A percentile compares a stretch with the other conserved stretches of the same genome.
These are phyloP conservation scores for Fusarium abutilonis DNA, from an alignment of 2,329 filamentous ascomycete genomes.

Conservation along the genomic window DNA sequence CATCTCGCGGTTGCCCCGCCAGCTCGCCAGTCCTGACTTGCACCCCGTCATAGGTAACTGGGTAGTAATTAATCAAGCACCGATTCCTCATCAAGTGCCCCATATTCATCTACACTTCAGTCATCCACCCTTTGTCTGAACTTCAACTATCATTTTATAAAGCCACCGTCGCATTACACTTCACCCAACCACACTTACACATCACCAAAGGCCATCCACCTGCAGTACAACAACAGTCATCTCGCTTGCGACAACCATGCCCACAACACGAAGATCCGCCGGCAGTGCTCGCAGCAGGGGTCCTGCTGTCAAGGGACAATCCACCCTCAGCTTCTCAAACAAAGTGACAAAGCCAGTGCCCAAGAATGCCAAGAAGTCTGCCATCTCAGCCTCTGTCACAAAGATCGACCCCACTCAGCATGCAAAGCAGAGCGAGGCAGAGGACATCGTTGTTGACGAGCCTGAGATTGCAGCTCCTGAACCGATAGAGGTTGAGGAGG, in stretches of 20 bases:
- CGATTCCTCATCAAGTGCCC: slow-evolving; percentile 14
- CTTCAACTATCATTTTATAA: not conserved
- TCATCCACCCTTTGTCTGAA: not conserved
- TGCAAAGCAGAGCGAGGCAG: slow-evolving; percentile 31
- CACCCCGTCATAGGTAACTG: slow-evolving; percentile 37
- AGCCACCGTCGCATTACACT: not conserved
- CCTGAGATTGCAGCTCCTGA: slow-evolving; percentile 27
- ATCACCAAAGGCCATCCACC: slow-evolving; percentile 7
- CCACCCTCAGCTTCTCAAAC: slow-evolving; percentile 65
- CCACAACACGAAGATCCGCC: slow-evolving; percentile 60
- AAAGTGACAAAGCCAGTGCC: slow-evolving; percentile 64
- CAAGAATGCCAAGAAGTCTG: slow-evolving; percentile 59
- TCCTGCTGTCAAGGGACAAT: slow-evolving; percentile 58
- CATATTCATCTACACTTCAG: not conserved
- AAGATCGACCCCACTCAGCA: slow-evolving; percentile 48
- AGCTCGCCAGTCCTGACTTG: slow-evolving; percentile 46
- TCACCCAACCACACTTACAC: slow-evolving; percentile 2
- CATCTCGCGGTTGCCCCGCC: slow-evolving; percentile 65
- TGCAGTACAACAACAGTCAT: slow-evolving; percentile 6
- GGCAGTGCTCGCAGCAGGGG: slow-evolving; percentile 51
- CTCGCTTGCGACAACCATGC: slow-evolving; percentile 53
- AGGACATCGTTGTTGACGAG: slow-evolving; percentile 33
- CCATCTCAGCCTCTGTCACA: slow-evolving; percentile 49
- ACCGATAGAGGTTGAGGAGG: slow-evolving; percentile 37
- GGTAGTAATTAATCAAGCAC: not conserved